Evolutionary conservation across 2,329 filamentous ascomycete genomes (phyloP), one percentile per base, ranked within the genome.

Genomic region (Lachnellula hyalina): DNA sequence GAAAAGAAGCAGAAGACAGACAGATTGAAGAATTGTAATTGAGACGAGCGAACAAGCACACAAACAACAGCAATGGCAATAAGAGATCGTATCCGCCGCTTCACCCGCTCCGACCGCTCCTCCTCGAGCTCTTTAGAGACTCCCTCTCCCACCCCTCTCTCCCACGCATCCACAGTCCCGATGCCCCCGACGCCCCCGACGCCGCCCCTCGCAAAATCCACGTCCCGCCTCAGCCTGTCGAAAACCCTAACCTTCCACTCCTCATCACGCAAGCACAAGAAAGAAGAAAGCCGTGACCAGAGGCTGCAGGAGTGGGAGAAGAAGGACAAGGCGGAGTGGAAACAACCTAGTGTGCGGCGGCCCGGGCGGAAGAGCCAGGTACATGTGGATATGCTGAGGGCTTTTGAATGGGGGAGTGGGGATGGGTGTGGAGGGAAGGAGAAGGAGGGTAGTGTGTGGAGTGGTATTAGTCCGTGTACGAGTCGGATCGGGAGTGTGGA

Each of bases 341-440:
- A 53, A 21, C 34, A 38, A n/a, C 58, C 59, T 2, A 56, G 25
- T 5, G 35, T 35, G 21, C 52, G 45, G 17, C 15, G 40, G 6
- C 34, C 47, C 4, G 42, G 51, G 12, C 52, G 49, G 28, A 54
- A 59, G 21, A 54, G 53, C 23, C 55, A 61, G 48, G 35, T 53
- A 3, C 57, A 61, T 52, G 59, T 63, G 35, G 58, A 64, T 48
- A 14, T 58, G 9, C 23, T 64, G 40, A 42, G 59, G 45, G 41
- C 51, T 12, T 64, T 63, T 23, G 59, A 63, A 41, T 59, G 52
- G 50, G 55, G 49, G 17, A 53, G 54, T 23, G 44, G 51, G 5
- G 49, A 51, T 38, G 47, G 36, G 25, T 41, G 55, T 35, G 36
- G 28, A 32, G 28, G 28, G 28, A 32, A 32, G 28, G 28, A 32